phyloP scores from a whole-genome alignment of 768 basidiomycete species.

The Gyrodon lividus region DNA sequence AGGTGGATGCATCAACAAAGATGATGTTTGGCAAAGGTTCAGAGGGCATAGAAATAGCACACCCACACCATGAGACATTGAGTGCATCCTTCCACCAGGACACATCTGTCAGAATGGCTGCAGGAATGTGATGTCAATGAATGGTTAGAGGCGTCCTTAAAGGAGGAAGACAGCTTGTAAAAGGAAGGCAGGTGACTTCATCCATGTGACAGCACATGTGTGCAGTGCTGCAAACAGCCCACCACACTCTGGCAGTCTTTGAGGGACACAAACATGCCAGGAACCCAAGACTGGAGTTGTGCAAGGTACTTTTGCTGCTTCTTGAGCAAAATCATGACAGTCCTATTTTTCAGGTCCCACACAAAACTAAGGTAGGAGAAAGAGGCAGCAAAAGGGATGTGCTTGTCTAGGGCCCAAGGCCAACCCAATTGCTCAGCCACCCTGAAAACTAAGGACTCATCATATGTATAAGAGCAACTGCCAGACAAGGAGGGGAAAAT shows the following conservation, averaged over 20 bases:
- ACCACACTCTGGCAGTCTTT: not conserved
- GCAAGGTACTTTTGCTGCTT: not conserved
- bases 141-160: too few species aligned
- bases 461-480: not conserved
- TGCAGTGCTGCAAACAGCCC: not conserved
- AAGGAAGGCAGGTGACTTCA: too few species aligned
- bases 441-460: not conserved
- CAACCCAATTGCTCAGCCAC: not conserved
- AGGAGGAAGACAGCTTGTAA: too few species aligned
- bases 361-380: not conserved
- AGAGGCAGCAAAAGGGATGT: not conserved
- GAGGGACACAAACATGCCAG: not conserved
- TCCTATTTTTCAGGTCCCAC: too few species aligned
- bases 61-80: too few species aligned
- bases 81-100: too few species aligned
- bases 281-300: not conserved
- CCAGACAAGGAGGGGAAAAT: not conserved
- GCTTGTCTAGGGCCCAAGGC: not conserved
- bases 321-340: not conserved
- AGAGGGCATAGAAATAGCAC: too few species aligned
- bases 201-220: not conserved
- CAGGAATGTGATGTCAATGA: too few species aligned
- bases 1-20: too few species aligned
- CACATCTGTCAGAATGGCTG: too few species aligned
- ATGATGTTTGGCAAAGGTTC: too few species aligned